These are phyloP conservation scores for Fusarium beomiforme DNA, from an alignment of 2,329 filamentous ascomycete species.

Conservation along the genomic window DNA sequence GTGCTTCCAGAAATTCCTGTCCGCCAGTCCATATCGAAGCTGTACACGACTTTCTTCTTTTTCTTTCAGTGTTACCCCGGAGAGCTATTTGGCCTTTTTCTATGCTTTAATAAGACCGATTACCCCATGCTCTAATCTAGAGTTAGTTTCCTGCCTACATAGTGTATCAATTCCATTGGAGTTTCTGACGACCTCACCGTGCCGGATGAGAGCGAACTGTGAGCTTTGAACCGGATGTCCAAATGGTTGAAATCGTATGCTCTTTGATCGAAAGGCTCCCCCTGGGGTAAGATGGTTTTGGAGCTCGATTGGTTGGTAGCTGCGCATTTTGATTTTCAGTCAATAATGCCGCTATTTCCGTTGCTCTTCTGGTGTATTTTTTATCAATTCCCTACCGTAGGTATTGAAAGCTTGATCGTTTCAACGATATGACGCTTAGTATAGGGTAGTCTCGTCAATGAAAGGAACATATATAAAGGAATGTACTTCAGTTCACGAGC, in stretches of 20 bases:
- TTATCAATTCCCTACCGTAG: no score
- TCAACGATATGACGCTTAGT: no score
- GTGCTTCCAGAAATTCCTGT: conserved; percentile 3
- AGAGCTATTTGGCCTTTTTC: conserved; percentile 50
- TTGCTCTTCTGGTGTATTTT: no score
- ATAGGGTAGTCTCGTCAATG: no score
- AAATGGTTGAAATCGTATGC: background rate
- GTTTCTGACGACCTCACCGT: conserved; percentile 25
- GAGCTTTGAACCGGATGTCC: background rate
- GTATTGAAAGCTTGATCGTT: no score
- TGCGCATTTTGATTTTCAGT: no score
- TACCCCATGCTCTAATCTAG: conserved; percentile 47
- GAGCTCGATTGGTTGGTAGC: background rate
- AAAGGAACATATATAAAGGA: no score
- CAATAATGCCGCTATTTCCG: no score
- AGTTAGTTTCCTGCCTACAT: conserved; percentile 45
- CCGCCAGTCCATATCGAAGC: conserved; percentile 26
- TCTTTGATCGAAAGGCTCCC: background rate
- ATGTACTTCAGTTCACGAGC: no score
- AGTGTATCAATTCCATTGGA: conserved; percentile 40
- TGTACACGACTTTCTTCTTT: conserved; percentile 47
- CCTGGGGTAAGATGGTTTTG: background rate
- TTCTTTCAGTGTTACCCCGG: conserved; percentile 50
- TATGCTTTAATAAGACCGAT: conserved; percentile 53
- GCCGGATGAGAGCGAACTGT: background rate